Base-by-base conservation (phyloP, 1,284 basidiomycete genomes). In the Cutaneotrichosporon spelunceum region DNA sequence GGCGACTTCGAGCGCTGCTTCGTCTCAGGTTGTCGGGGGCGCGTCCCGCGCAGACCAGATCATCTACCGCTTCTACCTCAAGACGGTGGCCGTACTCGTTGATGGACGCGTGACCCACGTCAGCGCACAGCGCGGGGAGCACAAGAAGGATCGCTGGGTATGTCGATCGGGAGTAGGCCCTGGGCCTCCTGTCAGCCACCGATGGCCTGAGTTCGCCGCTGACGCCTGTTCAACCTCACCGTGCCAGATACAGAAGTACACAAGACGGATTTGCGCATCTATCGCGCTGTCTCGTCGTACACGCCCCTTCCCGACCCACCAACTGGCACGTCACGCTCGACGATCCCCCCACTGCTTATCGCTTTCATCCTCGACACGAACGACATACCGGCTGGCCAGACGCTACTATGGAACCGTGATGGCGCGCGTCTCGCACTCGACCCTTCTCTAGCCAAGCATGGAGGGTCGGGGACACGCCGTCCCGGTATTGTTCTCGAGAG, bases 101-200 rank as follows among this genome's bases (percentile, higher is more conserved):
- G 77, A 79, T 34, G 74, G 69, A 1, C 63, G 77, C 19, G 64
- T 78, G 61, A 76, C 74, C 10, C 77, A 78, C 63, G 69, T 71
- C 61, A 70, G 66, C 19, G 50, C 54, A 9, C 57, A 56, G 16
- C 56, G 47, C 44, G 64, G 61, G 13, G 72, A 78, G 52, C 62
- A 59, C 60, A 75, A 73, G 70, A 68, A 74, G 62, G 78, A 79
- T 60, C 73, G 75, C 66, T 79, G 78, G 78, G 77, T 79, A 55
- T 65, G 75, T 65, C 16, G 19, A 19, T n/a, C 39, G 19, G 16
- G 39, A 42, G 39, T n/a, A 19, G 30, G 5, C 7, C 26, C 8
- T 48, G 23, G 21, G 26, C 48, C 16, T 14, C 26, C 39, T 21
- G n/a, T 42, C 39, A 42, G 39, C 39, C 19, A 7, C 39, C n/a